Evolutionary conservation across 345 rosid species (phyloP), one percentile per base, ranked within the genome.

Genomic region (rapeseed (Brassica napus)): DNA sequence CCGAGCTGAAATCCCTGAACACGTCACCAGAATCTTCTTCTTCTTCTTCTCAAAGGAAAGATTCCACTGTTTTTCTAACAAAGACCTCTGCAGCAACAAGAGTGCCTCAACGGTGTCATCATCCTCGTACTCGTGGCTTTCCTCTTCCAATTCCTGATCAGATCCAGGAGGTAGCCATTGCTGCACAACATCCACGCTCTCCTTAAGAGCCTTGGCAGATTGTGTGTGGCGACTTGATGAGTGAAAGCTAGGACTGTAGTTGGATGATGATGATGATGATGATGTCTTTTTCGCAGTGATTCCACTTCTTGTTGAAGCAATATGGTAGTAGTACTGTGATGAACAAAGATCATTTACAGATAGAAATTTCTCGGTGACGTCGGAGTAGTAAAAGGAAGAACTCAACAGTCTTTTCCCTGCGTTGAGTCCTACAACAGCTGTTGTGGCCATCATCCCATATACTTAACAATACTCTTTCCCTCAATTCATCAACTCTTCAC

Each of bases 41-140:
- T n/a, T 73, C 74, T 39, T 82, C 68, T 86, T 81, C 58, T 90
- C 91, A 77, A 92, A 88, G 14, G 97, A 87, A 82, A 94, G 97
- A 73, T 83, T 91, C 98, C 98, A 94, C 54, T 92, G 97, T 79
- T 93, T 89, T 69, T 94, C 98, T 35, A 94, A 88, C 90, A 92
- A 88, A 67, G 94, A 89, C 84, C 89, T 94, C 86, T 94, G 98
- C 71, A 94, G 82, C 83, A 94, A 74, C 24, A 94, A 88, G 31
- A 92, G 88, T 57, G 91, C 97, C 54, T 94, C 97, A 23, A 94
- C 83, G 1, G 93, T 84, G 60, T 83, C 88, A 10, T 83, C 88
- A 10, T 83, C 88, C 61, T 83, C 75, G 6, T 35, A 68, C 21
- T 18, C 21, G 63, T 12, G 49, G 76, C 62, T 75, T 64, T 84